Conservation (phyloP, 495 filamentous ascomycete species). For the Tuber indicum region DNA sequence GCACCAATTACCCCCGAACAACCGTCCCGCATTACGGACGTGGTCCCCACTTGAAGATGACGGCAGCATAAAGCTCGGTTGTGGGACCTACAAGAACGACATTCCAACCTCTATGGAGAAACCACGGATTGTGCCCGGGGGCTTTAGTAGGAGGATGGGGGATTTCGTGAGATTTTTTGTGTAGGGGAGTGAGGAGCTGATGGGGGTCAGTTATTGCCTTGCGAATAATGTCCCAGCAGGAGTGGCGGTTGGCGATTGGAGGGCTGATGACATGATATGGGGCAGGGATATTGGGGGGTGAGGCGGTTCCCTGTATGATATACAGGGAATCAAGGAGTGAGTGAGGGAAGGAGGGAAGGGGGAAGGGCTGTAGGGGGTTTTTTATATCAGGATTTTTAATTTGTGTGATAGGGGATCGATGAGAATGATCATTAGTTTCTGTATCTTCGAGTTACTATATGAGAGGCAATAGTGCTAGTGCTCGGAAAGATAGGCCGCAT, state of each 20-base stretch:
- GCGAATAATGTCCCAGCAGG: constrained; percentile 27
- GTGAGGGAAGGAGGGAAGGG: neutral
- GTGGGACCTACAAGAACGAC: constrained; percentile 25
- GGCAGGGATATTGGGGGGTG: constrained; percentile 17
- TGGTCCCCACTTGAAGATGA: constrained; percentile 2
- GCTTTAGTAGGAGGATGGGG: constrained; percentile 33
- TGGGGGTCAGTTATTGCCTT: constrained; percentile 32
- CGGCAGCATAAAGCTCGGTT: constrained; percentile 24
- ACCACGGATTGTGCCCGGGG: neutral
- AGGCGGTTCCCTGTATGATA: constrained; percentile 19
- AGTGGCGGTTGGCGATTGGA: constrained; percentile 25
- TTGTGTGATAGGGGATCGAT: neutral
- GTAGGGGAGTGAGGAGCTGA: constrained; percentile 18
- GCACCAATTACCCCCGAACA: constrained; percentile 4
- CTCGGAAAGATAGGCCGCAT: neutral
- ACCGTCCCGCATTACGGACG: constrained; percentile 18
- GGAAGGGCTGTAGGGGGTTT: neutral
- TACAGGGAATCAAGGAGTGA: neutral
- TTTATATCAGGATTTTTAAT: neutral
- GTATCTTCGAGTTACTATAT: neutral
- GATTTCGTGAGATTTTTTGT: constrained; percentile 39
- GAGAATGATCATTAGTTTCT: neutral
- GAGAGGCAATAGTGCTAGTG: neutral
- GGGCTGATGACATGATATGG: constrained; percentile 38
- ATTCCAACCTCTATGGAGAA: neutral